phyloP scores from a whole-genome alignment of 2,329 filamentous ascomycete genomes.

The Orbilia javanica region DNA sequence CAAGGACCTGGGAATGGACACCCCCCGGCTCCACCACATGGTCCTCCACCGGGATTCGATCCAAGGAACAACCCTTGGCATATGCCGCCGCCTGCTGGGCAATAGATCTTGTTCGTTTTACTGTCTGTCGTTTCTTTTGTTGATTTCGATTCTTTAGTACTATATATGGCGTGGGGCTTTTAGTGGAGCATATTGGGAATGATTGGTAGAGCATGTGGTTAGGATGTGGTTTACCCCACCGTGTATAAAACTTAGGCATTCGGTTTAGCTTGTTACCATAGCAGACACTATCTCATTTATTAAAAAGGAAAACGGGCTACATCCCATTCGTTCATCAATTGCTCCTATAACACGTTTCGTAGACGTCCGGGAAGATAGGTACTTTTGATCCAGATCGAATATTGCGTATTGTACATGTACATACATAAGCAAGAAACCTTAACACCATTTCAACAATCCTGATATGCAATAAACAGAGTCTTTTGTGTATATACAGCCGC shows the following conservation, averaged over 20 bases:
- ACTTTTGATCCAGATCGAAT: background rate
- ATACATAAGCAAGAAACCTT: slow-evolving; percentile 3
- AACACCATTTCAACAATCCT: slow-evolving; percentile 29
- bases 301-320: background rate
- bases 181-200: background rate
- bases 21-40: slow-evolving; percentile 62
- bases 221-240: slow-evolving; percentile 4
- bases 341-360: background rate
- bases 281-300: slow-evolving; percentile 36
- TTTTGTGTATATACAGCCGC: slow-evolving; percentile 32
- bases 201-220: slow-evolving; percentile 6
- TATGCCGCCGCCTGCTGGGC: slow-evolving; percentile 34
- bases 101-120: background rate
- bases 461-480: background rate
- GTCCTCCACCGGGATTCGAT: slow-evolving; percentile 44
- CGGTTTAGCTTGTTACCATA: slow-evolving; percentile 16
- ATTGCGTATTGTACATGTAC: slow-evolving; percentile 38
- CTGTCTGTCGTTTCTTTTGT: background rate
- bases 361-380: background rate
- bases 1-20: slow-evolving; percentile 64
- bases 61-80: slow-evolving; percentile 44
- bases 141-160: slow-evolving; percentile 27
- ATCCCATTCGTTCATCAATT: background rate
- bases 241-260: slow-evolving; percentile 37
- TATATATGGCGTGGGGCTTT: slow-evolving; percentile 31